phyloP scores from a whole-genome alignment of 179 eudicot species.

The Beta lomatogona region DNA sequence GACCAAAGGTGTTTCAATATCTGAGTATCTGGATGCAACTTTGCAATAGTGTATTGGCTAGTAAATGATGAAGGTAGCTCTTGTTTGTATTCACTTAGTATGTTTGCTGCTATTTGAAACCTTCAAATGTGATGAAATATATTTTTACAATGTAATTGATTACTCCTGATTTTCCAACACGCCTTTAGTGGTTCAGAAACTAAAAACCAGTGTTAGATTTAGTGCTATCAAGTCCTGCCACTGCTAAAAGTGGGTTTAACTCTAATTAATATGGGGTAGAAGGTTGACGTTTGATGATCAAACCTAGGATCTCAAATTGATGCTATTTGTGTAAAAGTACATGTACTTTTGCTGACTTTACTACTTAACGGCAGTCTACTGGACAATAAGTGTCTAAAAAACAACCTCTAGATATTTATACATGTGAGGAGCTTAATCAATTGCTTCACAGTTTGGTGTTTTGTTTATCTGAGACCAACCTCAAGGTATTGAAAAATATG shows the following conservation, averaged over 20 bases:
- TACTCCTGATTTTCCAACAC: not conserved
- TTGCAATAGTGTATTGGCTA: not conserved
- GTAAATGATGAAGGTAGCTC: not conserved
- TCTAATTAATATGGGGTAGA: not conserved
- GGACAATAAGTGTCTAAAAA: not conserved
- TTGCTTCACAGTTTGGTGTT: not conserved
- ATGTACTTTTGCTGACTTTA: not conserved
- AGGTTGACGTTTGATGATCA: not conserved
- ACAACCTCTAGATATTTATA: not conserved
- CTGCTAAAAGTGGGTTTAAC: not conserved
- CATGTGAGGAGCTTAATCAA: not conserved
- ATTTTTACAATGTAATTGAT: not conserved
- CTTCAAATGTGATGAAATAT: not conserved
- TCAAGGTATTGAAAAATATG: not conserved
- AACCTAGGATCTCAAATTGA: not conserved
- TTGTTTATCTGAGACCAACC: slow-evolving; percentile 6
- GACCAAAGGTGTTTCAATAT: not conserved
- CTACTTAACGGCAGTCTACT: not conserved
- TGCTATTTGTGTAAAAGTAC: not conserved
- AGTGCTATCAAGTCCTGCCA: not conserved
- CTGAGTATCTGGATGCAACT: slow-evolving; percentile 8
- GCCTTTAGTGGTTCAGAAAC: not conserved
- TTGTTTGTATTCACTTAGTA: not conserved
- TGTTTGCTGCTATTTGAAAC: not conserved
- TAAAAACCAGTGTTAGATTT: not conserved